A percentile compares a stretch with the other conserved stretches of the same genome.
Evolutionary conservation across 208 protist species (phyloP).

Genomic region (Wallacemonas rigidus): DNA sequence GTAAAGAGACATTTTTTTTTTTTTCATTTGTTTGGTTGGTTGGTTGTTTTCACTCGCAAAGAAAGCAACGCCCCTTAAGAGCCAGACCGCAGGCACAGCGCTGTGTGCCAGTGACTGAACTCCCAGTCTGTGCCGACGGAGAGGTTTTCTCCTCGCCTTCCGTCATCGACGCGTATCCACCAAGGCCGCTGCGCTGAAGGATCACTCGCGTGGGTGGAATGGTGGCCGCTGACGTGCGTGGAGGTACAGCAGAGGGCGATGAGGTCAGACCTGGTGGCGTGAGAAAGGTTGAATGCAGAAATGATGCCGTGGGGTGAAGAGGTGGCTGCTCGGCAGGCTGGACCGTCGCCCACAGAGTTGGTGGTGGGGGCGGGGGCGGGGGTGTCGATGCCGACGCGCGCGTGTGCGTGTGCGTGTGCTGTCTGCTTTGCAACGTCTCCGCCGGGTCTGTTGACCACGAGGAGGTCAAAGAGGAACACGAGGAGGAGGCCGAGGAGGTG

Average conservation of each 20-base stretch:
- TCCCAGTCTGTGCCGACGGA: neutral
- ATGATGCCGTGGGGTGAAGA: no score
- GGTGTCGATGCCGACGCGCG: neutral
- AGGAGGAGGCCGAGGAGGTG: no score
- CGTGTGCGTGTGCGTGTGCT: neutral
- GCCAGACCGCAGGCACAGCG: slow-evolving; percentile 60
- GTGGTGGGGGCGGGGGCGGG: neutral
- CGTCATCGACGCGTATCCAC: neutral
- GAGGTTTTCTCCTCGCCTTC: neutral
- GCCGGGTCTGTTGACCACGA: no score
- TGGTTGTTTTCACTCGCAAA: slow-evolving; percentile 50
- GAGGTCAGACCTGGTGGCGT: neutral
- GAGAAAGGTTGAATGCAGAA: neutral
- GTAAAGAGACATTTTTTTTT: no score
- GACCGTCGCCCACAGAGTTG: neutral
- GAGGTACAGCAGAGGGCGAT: neutral
- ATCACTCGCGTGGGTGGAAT: neutral
- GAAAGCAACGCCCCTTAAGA: slow-evolving; percentile 62
- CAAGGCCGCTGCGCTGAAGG: slow-evolving; percentile 2
- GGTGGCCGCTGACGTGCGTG: neutral
- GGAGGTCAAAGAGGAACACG: no score
- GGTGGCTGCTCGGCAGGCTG: no score
- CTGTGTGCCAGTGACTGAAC: neutral
- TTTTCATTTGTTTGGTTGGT: neutral
- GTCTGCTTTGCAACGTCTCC: no score